A percentile compares a stretch with the other conserved stretches of the same genome.
Evolutionary conservation across 176 grass and related monocot genomes (phyloP).

Genomic region (Ampelocalamus luodianensis): DNA sequence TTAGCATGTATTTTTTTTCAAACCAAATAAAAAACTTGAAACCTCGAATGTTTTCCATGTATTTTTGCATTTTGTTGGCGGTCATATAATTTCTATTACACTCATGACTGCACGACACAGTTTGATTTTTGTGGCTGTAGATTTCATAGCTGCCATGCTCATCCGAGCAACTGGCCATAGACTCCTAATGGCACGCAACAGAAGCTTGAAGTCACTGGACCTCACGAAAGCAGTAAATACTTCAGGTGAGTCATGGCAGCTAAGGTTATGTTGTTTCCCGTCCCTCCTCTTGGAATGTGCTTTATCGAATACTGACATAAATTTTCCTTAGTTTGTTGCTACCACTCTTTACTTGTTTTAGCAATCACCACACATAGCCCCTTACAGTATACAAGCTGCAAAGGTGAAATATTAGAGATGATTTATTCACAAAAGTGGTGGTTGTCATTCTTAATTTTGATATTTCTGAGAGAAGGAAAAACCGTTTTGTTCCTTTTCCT

Average conservation of each 20-base stretch:
- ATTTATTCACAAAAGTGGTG: too few species aligned
- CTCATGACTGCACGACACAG: slow-evolving; percentile 78
- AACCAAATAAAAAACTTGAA: background rate
- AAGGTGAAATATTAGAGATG: too few species aligned
- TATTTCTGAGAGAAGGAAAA: background rate
- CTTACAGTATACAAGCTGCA: too few species aligned
- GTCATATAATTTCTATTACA: slow-evolving; percentile 25
- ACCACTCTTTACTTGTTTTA: slow-evolving; percentile 30
- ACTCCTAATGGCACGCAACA: slow-evolving; percentile 61
- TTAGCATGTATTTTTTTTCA: too few species aligned
- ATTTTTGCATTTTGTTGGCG: slow-evolving; percentile 1
- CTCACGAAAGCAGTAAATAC: slow-evolving; percentile 54
- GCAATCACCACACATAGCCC: background rate
- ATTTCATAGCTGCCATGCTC: slow-evolving; percentile 86
- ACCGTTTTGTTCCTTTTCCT: background rate
- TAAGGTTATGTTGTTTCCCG: background rate
- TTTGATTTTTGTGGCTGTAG: slow-evolving; percentile 98
- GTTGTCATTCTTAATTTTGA: slow-evolving; percentile 10
- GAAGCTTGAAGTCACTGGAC: slow-evolving; percentile 67
- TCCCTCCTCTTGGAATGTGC: background rate
- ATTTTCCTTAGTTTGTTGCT: slow-evolving; percentile 5
- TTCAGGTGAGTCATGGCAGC: slow-evolving; percentile 58
- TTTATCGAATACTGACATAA: background rate
- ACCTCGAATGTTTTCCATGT: background rate
- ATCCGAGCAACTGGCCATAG: slow-evolving; percentile 75